Percentiles rank a stretch among this genome's conserved stretches.
Evolutionary conservation across 768 basidiomycete species (phyloP).

Genomic region (Kwoniella mangroviensis): DNA sequence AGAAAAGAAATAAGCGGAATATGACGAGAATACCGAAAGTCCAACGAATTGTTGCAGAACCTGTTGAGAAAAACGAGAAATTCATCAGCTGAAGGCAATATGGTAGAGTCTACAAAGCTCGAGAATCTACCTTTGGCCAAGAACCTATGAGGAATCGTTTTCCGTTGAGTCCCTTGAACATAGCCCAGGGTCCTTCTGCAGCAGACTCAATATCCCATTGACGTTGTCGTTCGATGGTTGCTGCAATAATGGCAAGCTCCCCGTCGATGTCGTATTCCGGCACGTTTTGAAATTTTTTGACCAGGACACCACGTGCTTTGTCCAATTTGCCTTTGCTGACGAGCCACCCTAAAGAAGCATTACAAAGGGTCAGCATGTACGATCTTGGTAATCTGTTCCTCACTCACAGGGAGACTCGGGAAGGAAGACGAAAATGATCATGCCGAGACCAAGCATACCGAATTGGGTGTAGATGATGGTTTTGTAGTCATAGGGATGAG

Average conservation of each 20-base stretch:
- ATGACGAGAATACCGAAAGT: slow-evolving; percentile 26
- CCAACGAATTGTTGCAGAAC: slow-evolving; percentile 39
- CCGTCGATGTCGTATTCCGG: slow-evolving; percentile 27
- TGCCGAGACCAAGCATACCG: slow-evolving; percentile 32
- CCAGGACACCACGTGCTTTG: slow-evolving; percentile 24
- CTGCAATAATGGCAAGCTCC: slow-evolving; percentile 33
- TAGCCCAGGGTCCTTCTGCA: slow-evolving; percentile 20
- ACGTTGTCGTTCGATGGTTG: slow-evolving; percentile 31
- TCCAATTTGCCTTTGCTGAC: slow-evolving; percentile 29
- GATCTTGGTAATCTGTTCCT: no score
- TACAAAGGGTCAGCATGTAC: not conserved
- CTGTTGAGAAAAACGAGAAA: slow-evolving; percentile 1
- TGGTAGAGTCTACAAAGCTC: not conserved
- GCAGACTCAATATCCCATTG: slow-evolving; percentile 15
- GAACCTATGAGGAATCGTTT: slow-evolving; percentile 41
- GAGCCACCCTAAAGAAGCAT: slow-evolving; percentile 30
- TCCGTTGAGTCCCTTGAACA: slow-evolving; percentile 37
- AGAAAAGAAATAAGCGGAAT: slow-evolving; percentile 40
- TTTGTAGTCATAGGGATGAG: slow-evolving; percentile 28
- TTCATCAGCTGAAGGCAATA: not conserved
- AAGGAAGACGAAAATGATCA: slow-evolving; percentile 35
- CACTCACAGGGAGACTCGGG: slow-evolving; percentile 40
- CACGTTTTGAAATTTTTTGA: slow-evolving; percentile 9
- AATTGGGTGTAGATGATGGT: slow-evolving; percentile 44
- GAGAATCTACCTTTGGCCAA: slow-evolving; percentile 34